Evolutionary conservation across 495 filamentous ascomycete genomes (phyloP), one percentile per base, ranked within the genome.

Genomic region (Parmelia sp.): DNA sequence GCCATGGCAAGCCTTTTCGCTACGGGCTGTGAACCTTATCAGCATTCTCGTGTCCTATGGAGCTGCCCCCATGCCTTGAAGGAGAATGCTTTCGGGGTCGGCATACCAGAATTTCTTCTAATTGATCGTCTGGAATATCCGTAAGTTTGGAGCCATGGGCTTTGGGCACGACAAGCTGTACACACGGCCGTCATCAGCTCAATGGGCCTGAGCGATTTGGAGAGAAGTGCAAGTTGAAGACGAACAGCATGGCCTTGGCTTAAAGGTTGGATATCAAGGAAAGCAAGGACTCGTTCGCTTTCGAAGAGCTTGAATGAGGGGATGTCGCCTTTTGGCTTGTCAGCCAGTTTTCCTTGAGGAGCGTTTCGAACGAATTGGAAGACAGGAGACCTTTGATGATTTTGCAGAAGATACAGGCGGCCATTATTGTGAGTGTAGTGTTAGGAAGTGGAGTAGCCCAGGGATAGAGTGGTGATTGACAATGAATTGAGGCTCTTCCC

Each of bases 281-380:
- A 99, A 8, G 94, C 94, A 69, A 96, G 82, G 65, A 94, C 89
- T 80, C 92, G 95, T 37, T 96, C 90, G 70, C 79, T 90, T 76
- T 98, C 94, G 72, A 89, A 90, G 78, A 97, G 84, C 83, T 96
- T 97, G 79, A 96, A 90, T 70, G 87, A 90, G 57, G 93, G 92
- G 78, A 97, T 96, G 49, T 97, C 92, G 68, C 91, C 91, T 95
- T 71, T 65, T 59, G 23, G 35, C 67, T 55, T 60, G 64, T 53
- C n/a, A 65, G 60, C 63, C 40, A 60, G 40, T 14, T 61, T 56
- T 25, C 2, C 59, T 60, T 23, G 1, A 2, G 31, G 57, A 35
- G 31, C 9, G n/a, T 27, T 36, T 27, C 11, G 35, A 11, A 27
- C 12, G 19, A 8, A 37, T 31, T 21, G 14, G 33, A 39, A 47